Evolutionary conservation across 352 stramenopile species (phyloP), one percentile per base, ranked within the genome.

Genomic region (Phytophthora capsici): DNA sequence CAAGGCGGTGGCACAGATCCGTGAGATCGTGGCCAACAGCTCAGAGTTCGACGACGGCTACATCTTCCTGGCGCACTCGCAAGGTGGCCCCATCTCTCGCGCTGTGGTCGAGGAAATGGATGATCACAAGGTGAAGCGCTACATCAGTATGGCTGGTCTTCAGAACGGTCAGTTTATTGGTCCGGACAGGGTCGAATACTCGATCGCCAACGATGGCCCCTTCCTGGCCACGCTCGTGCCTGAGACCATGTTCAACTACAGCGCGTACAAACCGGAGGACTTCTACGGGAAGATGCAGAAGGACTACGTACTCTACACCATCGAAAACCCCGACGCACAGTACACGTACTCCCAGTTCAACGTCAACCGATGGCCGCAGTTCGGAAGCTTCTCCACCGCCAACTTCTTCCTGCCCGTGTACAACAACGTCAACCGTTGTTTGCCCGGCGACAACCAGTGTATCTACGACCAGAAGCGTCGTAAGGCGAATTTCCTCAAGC

Each of bases 81-180:
- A 77, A 6, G 78, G 78, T 2, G 78, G 73, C 0, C 10, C 69
- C 0, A 44, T 87, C 5, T 63, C 68, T 8, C 71, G 75, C 0
- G 69, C 62, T 12, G 73, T 87, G 13, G 63, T 84, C 32, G 78
- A 87, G 53, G 60, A 75, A 16, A 82, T 81, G 78, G 71, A 87
- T 48, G 70, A 84, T 40, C 78, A 84, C 66, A 72, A 80, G 13
- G 71, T 75, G 6, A 66, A 73, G 17, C 70, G 59, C 19, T 73
- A 78, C 52, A 74, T 87, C 46, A 83, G 63, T 36, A 61, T 70
- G 14, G 75, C 73, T 2, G 75, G 73, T 8, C 56, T 69, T 0
- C 73, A 83, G 28, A 85, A 84, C 54, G 75, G 78, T 36, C 66
- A 80, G 51, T 87, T 87, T 32, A 80, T 80, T n/a, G 72, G 71